Evolutionary conservation across 2,329 filamentous ascomycete genomes (phyloP), one percentile per base, ranked within the genome.

Genomic region (Colletotrichum magnum): DNA sequence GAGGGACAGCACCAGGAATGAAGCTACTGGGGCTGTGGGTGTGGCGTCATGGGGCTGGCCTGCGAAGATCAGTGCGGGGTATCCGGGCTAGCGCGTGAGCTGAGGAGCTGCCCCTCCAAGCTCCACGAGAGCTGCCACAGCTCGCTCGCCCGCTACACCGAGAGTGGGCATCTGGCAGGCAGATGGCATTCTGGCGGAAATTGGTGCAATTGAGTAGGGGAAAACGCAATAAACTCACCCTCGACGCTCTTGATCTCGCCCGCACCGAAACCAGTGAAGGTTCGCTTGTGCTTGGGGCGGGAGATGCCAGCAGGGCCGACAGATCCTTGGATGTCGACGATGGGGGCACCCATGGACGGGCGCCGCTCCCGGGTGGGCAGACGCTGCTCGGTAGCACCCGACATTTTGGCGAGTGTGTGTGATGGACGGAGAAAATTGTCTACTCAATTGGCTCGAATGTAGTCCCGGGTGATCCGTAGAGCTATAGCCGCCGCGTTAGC

Each of bases 281-380:
- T 98, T 74, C 96, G 90, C 87, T 94, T 98, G 85, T 99, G 96
- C 85, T 98, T 99, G 53, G 96, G 96, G 70, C 96, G 89, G 28
- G 88, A 90, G 82, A 93, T 91, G 79, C 97, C 95, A 50, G 91
- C 92, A 48, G 94, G 94, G n/a, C 92, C 92, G 66, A 98, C 90
- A 18, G 93, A 92, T 73, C 94, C 95, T 80, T 93, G 88, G 71
- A 98, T 91, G 78, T 97, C 94, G 72, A 93, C 89, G 74, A 98
- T 91, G 54, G 95, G 95, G 74, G 93, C 93, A 73, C 92, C 90
- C 67, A 88, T 92, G 21, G 94, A 97, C 68, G 93, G 94, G 74
- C 89, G 93, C 74, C 95, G 92, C 86, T 97, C 91, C 73, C 94
- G 88, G 48, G 83, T 82, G 60, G 88, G 85, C 59, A 89, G 58